Conservation (phyloP, 495 filamentous ascomycete species). For the Pseudevernia furfuracea region DNA sequence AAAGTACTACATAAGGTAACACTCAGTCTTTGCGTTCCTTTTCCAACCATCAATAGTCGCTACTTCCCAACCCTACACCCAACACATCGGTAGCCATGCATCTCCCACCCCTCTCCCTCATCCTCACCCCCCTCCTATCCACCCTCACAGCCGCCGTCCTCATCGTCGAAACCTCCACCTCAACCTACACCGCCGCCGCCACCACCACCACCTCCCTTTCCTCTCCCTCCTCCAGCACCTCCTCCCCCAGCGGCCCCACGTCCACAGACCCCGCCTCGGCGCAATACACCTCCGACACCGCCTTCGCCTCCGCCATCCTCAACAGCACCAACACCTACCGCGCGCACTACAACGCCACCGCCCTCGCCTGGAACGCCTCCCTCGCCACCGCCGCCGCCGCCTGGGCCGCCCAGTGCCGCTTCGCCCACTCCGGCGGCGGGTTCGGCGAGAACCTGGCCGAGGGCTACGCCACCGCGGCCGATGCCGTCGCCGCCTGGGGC, state of each 20-base stretch:
- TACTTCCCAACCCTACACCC: not conserved
- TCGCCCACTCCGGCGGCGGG: constrained; percentile 60
- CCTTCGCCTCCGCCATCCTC: constrained; percentile 54
- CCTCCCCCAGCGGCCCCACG: constrained; percentile 7
- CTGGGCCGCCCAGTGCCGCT: constrained; percentile 49
- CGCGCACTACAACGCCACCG: constrained; percentile 50
- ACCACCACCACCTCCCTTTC: not conserved
- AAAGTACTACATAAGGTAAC: no score
- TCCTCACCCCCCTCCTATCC: constrained; percentile 2
- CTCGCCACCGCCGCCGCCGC: constrained; percentile 48
- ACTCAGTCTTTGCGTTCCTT: not conserved
- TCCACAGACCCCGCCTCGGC: constrained; percentile 30
- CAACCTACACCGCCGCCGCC: constrained; percentile 3
- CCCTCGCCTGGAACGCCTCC: constrained; percentile 58
- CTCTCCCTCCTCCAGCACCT: not conserved
- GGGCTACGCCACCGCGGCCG: constrained; percentile 53
- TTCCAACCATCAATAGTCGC: no score
- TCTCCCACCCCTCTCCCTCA: not conserved
- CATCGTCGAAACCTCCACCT: constrained; percentile 11
- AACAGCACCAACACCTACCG: constrained; percentile 64
- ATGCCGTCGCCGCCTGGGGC: constrained; percentile 61
- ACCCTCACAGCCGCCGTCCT: constrained; percentile 6
- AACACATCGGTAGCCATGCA: not conserved
- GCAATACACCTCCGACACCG: constrained; percentile 41
- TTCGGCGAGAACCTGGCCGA: constrained; percentile 77